These are phyloP conservation scores for Hibiscus tridactylites DNA, from an alignment of 345 rosid species.

Conservation along the genomic window DNA sequence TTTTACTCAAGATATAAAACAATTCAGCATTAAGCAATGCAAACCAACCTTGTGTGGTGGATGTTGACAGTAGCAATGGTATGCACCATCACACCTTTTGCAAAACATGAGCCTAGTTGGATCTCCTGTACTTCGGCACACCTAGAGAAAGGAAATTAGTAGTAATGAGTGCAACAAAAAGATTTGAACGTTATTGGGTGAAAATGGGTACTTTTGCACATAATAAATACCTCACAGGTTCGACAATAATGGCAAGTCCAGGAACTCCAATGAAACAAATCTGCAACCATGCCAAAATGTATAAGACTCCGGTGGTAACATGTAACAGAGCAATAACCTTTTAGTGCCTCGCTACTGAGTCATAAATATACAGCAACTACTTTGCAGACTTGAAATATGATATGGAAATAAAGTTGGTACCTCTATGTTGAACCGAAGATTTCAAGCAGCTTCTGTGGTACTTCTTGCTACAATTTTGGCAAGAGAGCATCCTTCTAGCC, in stretches of 20 bases:
- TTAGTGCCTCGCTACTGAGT: constrained; percentile 46
- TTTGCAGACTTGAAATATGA: neutral
- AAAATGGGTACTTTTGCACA: neutral
- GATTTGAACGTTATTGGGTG: neutral
- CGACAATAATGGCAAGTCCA: constrained; percentile 95
- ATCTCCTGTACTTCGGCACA: constrained; percentile 83
- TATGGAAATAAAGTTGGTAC: constrained; percentile 25
- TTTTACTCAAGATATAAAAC: constrained; percentile 9
- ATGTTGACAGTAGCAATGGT: constrained; percentile 98
- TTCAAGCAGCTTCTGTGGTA: constrained; percentile 85
- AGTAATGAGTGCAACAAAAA: neutral
- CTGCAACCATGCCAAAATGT: constrained; percentile 39
- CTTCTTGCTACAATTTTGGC: constrained; percentile 87
- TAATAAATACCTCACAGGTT: constrained; percentile 68
- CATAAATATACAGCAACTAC: constrained; percentile 60
- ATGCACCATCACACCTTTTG: constrained; percentile 92
- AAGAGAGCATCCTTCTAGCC: constrained; percentile 82
- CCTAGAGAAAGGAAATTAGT: constrained; percentile 32
- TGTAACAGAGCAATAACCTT: neutral
- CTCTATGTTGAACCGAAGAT: constrained; percentile 87
- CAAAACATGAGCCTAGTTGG: constrained; percentile 96
- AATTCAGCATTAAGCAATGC: constrained; percentile 9
- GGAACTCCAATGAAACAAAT: constrained; percentile 95
- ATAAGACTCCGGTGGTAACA: constrained; percentile 6
- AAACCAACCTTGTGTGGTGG: constrained; percentile 90